phyloP scores from a whole-genome alignment of 1,139 yeast species.

The Candida sp. region DNA sequence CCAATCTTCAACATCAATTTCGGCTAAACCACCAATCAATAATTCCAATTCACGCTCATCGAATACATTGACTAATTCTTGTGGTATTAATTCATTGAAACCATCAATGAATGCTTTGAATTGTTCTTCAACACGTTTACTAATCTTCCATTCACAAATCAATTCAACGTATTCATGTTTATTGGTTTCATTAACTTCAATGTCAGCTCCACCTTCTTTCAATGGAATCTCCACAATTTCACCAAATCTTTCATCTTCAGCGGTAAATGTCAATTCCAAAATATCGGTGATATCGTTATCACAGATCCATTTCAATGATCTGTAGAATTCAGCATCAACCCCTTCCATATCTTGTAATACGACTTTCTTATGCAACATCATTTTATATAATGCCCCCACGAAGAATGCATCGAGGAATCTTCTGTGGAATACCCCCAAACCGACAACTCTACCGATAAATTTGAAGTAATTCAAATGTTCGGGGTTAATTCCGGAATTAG shows the following conservation, averaged over 20 bases:
- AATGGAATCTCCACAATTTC: slow-evolving; percentile 87
- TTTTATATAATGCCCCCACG: slow-evolving; percentile 96
- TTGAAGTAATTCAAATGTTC: slow-evolving; percentile 98
- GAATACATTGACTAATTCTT: slow-evolving; percentile 91
- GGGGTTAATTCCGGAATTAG: slow-evolving; percentile 97
- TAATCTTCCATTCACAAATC: slow-evolving; percentile 95
- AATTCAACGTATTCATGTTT: slow-evolving; percentile 94
- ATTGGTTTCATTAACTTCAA: slow-evolving; percentile 92
- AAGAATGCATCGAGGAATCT: slow-evolving; percentile 97
- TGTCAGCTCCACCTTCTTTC: slow-evolving; percentile 82
- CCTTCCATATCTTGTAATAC: slow-evolving; percentile 98
- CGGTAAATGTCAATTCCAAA: slow-evolving; percentile 85
- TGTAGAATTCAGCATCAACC: slow-evolving; percentile 94
- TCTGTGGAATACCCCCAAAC: slow-evolving; percentile 97
- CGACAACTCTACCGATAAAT: slow-evolving; percentile 97
- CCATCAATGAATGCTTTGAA: slow-evolving; percentile 96
- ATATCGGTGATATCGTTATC: slow-evolving; percentile 87
- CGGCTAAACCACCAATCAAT: slow-evolving; percentile 97
- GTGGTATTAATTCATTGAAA: slow-evolving; percentile 95
- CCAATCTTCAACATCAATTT: slow-evolving; percentile 98
- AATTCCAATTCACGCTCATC: slow-evolving; percentile 97
- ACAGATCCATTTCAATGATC: slow-evolving; percentile 92
- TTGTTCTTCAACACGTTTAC: slow-evolving; percentile 91
- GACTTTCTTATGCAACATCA: slow-evolving; percentile 95
- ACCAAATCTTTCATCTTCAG: slow-evolving; percentile 96